Base-by-base conservation (phyloP, 1,139 yeast species). In the Hansenula anomala region DNA sequence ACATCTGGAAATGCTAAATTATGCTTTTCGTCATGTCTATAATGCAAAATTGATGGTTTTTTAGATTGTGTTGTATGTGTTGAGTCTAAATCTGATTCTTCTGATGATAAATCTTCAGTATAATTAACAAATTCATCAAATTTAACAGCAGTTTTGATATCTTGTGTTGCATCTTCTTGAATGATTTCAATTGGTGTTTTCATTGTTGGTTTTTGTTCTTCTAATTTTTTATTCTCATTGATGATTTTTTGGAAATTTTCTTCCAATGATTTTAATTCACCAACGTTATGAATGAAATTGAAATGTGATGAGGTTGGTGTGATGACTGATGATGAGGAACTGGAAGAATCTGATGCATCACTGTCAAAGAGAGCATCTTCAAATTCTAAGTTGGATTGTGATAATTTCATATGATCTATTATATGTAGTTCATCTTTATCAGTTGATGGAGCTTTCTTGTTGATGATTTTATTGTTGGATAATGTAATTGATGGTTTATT, bases 1-100 rank as follows among this genome's bases (percentile, higher is more conserved):
- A 51, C 51, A 30, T 54, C 56, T n/a, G 55, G 51, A 45, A 64
- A 59, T 11, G 72, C 67, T 41, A 71, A 60, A 47, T 69, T 72
- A 49, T 71, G 63, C 45, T 66, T 68, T 42, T 69, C 71, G 45
- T 67, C 58, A 43, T 67, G 67, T 49, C 77, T 67, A 51, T 69
- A 71, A 44, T 66, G 70, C 46, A 71, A 66, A 39, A 45, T 49
- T 26, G 40, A 47, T 33, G 69, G 61, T 63, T 68, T 63, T 45
- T 67, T 66, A 30, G n/a, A 17, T 23, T 19, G 33, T 33, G 28
- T 32, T 14, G 22, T 51, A 39, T 26, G 55, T 20, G 22, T 6
- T 20, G 22, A 20, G 6, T 20, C 22, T 20, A 20, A 20, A 20
- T 20, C 22, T 6, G 23, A 43, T 28, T 13, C 43, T 34, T 23